These are phyloP conservation scores for Alternaria sp. DNA, from an alignment of 2,329 filamentous ascomycete genomes.

Conservation along the genomic window DNA sequence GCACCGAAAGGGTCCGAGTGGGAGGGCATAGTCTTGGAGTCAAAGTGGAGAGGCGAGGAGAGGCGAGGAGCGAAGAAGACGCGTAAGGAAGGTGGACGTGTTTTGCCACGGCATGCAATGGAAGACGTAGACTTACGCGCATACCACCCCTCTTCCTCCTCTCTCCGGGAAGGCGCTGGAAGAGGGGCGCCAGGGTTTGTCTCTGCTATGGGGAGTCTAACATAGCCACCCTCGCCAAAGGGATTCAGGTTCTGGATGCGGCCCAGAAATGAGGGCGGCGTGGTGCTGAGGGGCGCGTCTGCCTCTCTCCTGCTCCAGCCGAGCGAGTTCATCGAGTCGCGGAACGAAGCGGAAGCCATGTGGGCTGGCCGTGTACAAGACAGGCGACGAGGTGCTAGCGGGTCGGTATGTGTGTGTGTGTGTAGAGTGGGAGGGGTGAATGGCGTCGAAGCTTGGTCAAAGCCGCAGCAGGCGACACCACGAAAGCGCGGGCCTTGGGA, in stretches of 20 bases:
- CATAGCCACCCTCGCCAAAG: constrained; percentile 85
- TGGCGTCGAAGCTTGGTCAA: constrained; percentile 34
- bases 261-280: constrained; percentile 77
- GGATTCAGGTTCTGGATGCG: constrained; percentile 87
- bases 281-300: constrained; percentile 78
- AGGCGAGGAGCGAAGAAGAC: constrained; percentile 23
- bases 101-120: constrained; percentile 35
- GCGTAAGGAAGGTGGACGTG: constrained; percentile 18
- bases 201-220: constrained; percentile 87
- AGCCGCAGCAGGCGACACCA: constrained; percentile 52
- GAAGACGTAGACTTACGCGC: constrained; percentile 74
- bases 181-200: constrained; percentile 78
- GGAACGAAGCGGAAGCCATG: constrained; percentile 90
- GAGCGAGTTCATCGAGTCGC: constrained; percentile 92
- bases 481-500: constrained; percentile 36
- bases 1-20: constrained; percentile 19
- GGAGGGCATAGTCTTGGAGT: neutral
- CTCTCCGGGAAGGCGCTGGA: constrained; percentile 81
- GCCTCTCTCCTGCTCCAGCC: constrained; percentile 89
- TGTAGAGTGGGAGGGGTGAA: neutral
- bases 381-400: constrained; percentile 33
- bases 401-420: neutral
- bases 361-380: constrained; percentile 4
- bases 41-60: neutral
- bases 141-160: constrained; percentile 97